Conservation (phyloP, 768 basidiomycete species). For the Psilocybe cubensis region DNA sequence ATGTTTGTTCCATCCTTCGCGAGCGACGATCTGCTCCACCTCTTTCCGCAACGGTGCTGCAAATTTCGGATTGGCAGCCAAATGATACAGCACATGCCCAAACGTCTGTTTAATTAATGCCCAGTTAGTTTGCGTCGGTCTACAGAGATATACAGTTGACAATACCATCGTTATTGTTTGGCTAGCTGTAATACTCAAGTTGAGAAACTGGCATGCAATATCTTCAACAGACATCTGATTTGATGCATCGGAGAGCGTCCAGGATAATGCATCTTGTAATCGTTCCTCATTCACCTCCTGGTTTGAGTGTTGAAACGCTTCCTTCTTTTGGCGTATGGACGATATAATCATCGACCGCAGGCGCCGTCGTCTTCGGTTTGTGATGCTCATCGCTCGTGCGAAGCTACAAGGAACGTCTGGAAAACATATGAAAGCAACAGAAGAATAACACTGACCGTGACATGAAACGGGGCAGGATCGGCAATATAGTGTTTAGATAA, state of each 20-base stretch:
- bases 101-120: constrained; percentile 23
- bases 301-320: background rate
- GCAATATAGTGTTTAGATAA: background rate
- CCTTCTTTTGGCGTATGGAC: background rate
- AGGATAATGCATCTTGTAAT: constrained; percentile 39
- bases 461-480: background rate
- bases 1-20: constrained; percentile 33
- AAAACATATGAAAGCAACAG: background rate
- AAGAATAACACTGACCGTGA: background rate
- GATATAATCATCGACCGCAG: background rate
- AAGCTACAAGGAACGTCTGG: constrained; percentile 16
- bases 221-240: constrained; percentile 22
- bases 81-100: constrained; percentile 36
- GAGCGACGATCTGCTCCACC: constrained; percentile 26
- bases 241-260: constrained; percentile 32
- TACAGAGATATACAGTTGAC: constrained; percentile 17
- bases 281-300: background rate
- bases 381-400: constrained; percentile 4
- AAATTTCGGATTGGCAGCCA: constrained; percentile 32
- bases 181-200: constrained; percentile 36
- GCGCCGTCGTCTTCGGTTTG: constrained; percentile 1
- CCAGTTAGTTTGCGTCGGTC: background rate
- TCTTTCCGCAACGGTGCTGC: constrained; percentile 38
- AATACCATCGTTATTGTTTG: constrained; percentile 40
- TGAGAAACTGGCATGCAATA: constrained; percentile 29